A percentile compares a stretch with the other conserved stretches of the same genome.
Conservation (phyloP, 2,329 filamentous ascomycete genomes). For the Dryadomyces quercus-mongolicae region DNA sequence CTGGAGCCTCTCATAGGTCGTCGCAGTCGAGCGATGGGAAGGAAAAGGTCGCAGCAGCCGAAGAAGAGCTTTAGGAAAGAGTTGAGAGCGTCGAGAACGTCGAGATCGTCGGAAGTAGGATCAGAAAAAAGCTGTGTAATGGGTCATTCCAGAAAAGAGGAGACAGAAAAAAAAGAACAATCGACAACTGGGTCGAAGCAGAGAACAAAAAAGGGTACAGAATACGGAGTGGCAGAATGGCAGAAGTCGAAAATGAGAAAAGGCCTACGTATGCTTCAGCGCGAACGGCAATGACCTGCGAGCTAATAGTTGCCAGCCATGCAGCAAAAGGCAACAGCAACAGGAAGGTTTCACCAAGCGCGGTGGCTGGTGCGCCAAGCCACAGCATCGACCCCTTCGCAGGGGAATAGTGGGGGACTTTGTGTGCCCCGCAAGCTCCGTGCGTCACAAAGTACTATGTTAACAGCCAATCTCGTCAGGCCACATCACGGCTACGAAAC, state of each 20-base stretch:
- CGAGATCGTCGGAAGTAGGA: background rate
- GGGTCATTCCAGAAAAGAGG: background rate
- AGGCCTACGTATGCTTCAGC: background rate
- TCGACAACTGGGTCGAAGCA: background rate
- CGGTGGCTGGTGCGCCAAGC: background rate
- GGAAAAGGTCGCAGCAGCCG: background rate
- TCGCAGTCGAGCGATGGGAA: background rate
- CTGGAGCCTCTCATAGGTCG: background rate
- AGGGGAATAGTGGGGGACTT: background rate
- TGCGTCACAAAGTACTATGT: no score
- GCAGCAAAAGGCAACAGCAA: background rate
- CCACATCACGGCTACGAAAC: no score
- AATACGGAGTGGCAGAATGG: background rate
- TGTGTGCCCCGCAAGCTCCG: background rate
- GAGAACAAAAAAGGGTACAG: no score
- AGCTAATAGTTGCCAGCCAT: background rate
- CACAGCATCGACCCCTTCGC: background rate
- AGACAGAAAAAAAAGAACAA: background rate
- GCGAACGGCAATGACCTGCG: background rate
- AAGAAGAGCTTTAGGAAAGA: background rate
- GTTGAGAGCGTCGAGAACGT: background rate
- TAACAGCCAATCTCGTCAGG: no score
- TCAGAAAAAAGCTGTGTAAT: background rate
- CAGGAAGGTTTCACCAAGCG: background rate
- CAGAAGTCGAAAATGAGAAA: background rate